Percentiles rank a stretch among this genome's conserved stretches.
Evolutionary conservation across 345 rosid species (phyloP).

Genomic region (Camelina sativa): DNA sequence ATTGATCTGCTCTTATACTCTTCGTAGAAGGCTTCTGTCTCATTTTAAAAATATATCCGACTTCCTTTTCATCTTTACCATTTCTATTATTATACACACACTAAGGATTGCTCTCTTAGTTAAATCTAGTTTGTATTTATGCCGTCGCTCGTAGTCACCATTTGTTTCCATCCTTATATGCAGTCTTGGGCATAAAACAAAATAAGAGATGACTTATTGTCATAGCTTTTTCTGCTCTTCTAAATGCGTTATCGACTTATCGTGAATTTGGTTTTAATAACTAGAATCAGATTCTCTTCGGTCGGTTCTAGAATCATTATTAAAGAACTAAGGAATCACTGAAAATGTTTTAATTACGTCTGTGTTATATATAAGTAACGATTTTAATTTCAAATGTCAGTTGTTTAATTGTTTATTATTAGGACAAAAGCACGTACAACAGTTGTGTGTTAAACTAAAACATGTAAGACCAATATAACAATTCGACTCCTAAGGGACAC

Average conservation of each 20-base stretch:
- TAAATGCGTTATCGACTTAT: not conserved
- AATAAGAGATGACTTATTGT: not conserved
- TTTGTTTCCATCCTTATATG: not conserved
- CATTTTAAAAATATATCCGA: no score
- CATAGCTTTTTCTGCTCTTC: not conserved
- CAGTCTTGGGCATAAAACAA: not conserved
- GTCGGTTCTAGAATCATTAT: not conserved
- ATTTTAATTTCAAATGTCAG: not conserved
- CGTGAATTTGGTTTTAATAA: not conserved
- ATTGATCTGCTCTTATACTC: no score
- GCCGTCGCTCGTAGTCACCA: not conserved
- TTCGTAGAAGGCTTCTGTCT: no score
- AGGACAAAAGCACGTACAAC: not conserved
- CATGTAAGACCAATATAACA: slow-evolving; percentile 26
- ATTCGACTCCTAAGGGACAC: slow-evolving; percentile 28
- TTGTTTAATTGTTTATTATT: not conserved
- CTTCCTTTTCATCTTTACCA: no score
- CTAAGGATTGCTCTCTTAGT: no score
- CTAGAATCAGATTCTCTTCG: slow-evolving; percentile 34
- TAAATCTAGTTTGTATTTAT: not conserved
- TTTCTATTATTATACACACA: no score
- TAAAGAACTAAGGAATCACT: not conserved
- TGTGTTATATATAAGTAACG: not conserved
- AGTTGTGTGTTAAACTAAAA: slow-evolving; percentile 5
- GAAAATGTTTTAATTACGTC: not conserved